Evolutionary conservation across 2,329 filamentous ascomycete species (phyloP).

Genomic region (Phyllosticta paracitricarpa): DNA sequence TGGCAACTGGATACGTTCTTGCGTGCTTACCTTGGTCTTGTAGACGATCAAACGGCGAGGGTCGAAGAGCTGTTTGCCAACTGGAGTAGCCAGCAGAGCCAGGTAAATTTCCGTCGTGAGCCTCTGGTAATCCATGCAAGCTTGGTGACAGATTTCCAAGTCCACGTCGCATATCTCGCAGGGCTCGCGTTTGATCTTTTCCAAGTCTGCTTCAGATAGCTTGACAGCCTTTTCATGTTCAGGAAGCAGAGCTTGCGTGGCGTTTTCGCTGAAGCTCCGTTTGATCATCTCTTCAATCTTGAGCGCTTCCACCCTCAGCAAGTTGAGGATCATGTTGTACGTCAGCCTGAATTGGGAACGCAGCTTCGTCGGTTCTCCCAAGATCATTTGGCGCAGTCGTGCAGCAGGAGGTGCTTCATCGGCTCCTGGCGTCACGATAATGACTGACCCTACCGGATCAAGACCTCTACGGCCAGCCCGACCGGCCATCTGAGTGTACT

Average conservation of each 20-base stretch:
- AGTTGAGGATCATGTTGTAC: slow-evolving; percentile 98
- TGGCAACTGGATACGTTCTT: not conserved
- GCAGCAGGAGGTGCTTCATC: slow-evolving; percentile 82
- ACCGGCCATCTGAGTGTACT: slow-evolving; percentile 98
- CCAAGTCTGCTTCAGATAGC: slow-evolving; percentile 80
- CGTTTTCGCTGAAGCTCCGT: slow-evolving; percentile 96
- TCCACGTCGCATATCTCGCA: slow-evolving; percentile 74
- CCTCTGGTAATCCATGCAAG: slow-evolving; percentile 67
- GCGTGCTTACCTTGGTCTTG: slow-evolving; percentile 41
- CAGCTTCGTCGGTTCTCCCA: slow-evolving; percentile 89
- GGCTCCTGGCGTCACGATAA: slow-evolving; percentile 71
- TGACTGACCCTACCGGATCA: slow-evolving; percentile 86
- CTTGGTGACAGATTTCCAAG: slow-evolving; percentile 71
- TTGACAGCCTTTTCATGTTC: slow-evolving; percentile 95
- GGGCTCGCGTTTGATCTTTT: slow-evolving; percentile 75
- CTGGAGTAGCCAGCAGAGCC: slow-evolving; percentile 65
- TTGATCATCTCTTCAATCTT: slow-evolving; percentile 99
- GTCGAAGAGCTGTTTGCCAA: slow-evolving; percentile 70
- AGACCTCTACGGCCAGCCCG: slow-evolving; percentile 86
- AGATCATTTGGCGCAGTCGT: slow-evolving; percentile 83
- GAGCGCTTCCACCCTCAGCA: slow-evolving; percentile 86
- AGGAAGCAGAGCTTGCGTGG: slow-evolving; percentile 84
- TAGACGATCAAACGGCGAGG: slow-evolving; percentile 73
- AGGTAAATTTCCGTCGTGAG: slow-evolving; percentile 75
- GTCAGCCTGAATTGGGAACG: slow-evolving; percentile 93